Percentiles rank a stretch among this genome's conserved stretches.
Conservation (phyloP, 2,329 filamentous ascomycete genomes). For the Trichoderma brevicompactum region DNA sequence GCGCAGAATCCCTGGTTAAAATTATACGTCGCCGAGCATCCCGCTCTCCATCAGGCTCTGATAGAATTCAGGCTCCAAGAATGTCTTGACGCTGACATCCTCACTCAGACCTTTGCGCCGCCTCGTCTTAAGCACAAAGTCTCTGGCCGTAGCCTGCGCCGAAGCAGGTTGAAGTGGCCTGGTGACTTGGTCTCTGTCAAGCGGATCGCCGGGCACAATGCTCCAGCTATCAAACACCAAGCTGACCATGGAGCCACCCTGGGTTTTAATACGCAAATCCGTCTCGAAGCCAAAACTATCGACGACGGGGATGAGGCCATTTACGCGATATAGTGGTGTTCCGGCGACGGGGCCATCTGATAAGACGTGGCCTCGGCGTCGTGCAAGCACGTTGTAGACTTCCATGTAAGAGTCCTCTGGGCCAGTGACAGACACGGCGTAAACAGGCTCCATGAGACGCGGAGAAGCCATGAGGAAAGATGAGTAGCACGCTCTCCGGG, state of each 20-base stretch:
- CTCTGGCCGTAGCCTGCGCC: conserved; percentile 86
- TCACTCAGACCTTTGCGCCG: conserved; percentile 91
- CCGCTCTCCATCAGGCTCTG: conserved; percentile 86
- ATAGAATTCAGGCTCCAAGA: conserved; percentile 93
- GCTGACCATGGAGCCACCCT: conserved; percentile 87
- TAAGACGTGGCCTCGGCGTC: conserved; percentile 87
- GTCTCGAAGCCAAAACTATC: conserved; percentile 99
- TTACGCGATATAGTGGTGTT: conserved; percentile 90
- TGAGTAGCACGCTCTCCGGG: conserved; percentile 89
- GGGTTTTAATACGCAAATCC: conserved; percentile 92
- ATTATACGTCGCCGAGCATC: conserved; percentile 66
- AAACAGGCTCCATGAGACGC: conserved; percentile 94
- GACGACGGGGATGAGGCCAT: conserved; percentile 90
- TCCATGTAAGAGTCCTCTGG: conserved; percentile 86
- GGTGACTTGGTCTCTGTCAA: conserved; percentile 83
- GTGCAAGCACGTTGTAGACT: conserved; percentile 88
- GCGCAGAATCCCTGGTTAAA: background rate
- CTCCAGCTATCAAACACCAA: conserved; percentile 96
- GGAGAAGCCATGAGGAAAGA: conserved; percentile 97
- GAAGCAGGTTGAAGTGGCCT: conserved; percentile 84
- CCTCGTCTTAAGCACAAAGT: conserved; percentile 96
- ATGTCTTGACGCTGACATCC: conserved; percentile 94
- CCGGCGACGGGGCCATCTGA: conserved; percentile 93
- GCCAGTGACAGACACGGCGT: conserved; percentile 89
- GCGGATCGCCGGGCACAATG: conserved; percentile 91